Conservation (phyloP, 345 rosid genomes). For the Garcia nutans region DNA sequence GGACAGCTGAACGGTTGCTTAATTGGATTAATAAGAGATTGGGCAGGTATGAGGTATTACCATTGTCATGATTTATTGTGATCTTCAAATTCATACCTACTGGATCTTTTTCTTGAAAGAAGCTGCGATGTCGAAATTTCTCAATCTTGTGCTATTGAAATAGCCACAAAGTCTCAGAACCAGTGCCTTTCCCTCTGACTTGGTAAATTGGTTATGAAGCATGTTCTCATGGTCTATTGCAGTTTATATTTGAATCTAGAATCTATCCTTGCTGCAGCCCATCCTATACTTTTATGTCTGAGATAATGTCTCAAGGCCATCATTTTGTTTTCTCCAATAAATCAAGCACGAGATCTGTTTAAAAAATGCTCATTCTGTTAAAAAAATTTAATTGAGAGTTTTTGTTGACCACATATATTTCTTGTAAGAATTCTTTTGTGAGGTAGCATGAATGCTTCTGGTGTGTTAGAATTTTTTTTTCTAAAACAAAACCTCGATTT, state of each 20-base stretch:
- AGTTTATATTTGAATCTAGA: neutral
- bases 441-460: neutral
- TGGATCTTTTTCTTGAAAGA: conserved; percentile 1
- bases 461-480: neutral
- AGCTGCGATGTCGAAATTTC: neutral
- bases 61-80: conserved; percentile 10
- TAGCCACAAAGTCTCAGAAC: neutral
- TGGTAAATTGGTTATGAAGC: neutral
- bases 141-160: neutral
- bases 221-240: neutral
- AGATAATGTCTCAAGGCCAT: neutral
- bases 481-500: neutral
- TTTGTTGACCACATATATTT: neutral
- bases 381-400: neutral
- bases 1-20: conserved; percentile 82
- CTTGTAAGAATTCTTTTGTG: neutral
- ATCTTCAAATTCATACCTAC: neutral
- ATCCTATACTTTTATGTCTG: neutral
- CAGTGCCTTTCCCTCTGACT: neutral
- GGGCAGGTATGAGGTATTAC: conserved; percentile 61
- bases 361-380: conserved; percentile 1
- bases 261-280: neutral
- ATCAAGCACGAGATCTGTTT: neutral
- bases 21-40: conserved; percentile 83
- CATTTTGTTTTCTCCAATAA: neutral